Percentiles rank a stretch among this genome's conserved stretches.
Evolutionary conservation across 1,284 basidiomycete genomes (phyloP).

Genomic region (Ceratobasidium papillatum): DNA sequence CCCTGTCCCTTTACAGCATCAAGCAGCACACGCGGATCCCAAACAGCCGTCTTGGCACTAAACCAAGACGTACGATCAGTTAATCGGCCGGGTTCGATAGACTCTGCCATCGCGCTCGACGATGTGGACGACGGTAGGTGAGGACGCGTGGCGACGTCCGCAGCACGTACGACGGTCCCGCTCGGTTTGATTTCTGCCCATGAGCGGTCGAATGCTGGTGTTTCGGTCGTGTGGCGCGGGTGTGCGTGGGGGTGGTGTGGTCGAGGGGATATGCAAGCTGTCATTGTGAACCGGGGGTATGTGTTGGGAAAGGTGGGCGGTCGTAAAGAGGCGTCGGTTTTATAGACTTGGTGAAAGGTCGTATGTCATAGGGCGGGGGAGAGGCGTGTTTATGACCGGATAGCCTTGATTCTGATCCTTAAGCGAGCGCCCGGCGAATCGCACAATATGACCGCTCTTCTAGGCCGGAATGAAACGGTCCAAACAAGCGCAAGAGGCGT

Average conservation of each 20-base stretch:
- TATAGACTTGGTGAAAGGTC: background rate
- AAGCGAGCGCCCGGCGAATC: slow-evolving; percentile 1
- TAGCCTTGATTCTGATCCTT: background rate
- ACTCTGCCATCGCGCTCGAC: slow-evolving; percentile 15
- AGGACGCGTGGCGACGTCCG: slow-evolving; percentile 31
- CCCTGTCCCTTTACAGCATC: slow-evolving; percentile 9
- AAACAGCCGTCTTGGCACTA: slow-evolving; percentile 35
- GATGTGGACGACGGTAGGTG: slow-evolving; percentile 11
- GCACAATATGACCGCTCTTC: background rate
- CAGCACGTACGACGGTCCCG: slow-evolving; percentile 20
- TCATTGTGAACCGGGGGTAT: background rate
- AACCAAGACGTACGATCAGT: slow-evolving; percentile 37
- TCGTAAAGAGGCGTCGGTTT: background rate
- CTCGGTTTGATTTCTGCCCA: slow-evolving; percentile 36
- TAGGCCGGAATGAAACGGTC: slow-evolving; percentile 22
- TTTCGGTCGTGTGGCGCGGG: slow-evolving; percentile 23
- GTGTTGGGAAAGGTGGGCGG: background rate
- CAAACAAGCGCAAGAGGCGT: background rate
- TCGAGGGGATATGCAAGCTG: slow-evolving; percentile 26
- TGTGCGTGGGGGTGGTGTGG: background rate
- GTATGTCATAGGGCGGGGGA: background rate
- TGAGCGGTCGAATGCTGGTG: slow-evolving; percentile 34
- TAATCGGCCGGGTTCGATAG: slow-evolving; percentile 16
- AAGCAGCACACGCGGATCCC: slow-evolving; percentile 34
- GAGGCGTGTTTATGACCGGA: background rate